Conservation (phyloP, 1,139 yeast genomes). For the Geotrichum reessii region DNA sequence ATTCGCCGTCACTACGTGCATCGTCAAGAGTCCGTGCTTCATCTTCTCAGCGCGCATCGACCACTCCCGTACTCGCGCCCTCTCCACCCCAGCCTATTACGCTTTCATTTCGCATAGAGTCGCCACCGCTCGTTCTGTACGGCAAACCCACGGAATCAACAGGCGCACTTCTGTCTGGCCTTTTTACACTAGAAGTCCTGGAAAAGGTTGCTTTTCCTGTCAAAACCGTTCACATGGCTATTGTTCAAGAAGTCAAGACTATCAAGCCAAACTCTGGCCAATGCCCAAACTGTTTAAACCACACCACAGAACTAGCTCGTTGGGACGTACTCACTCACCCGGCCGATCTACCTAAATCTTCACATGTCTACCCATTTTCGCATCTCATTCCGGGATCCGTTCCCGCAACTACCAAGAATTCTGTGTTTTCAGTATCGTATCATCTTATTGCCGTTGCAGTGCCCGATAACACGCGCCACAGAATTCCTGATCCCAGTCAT, state of each 20-base stretch:
- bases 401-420: conserved; percentile 67
- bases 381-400: conserved; percentile 83
- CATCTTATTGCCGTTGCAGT: conserved; percentile 62
- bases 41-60: background rate
- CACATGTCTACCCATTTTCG: conserved; percentile 91
- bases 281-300: conserved; percentile 42
- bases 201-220: conserved; percentile 37
- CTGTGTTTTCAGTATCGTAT: conserved; percentile 57
- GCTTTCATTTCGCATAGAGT: conserved; percentile 63
- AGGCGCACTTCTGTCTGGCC: conserved; percentile 82
- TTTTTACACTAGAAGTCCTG: conserved; percentile 39
- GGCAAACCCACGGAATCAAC: conserved; percentile 75
- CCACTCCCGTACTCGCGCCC: background rate
- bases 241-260: conserved; percentile 57
- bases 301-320: conserved; percentile 59
- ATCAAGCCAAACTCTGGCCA: conserved; percentile 18
- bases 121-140: conserved; percentile 84
- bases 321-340: conserved; percentile 76
- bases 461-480: conserved; percentile 32
- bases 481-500: conserved; percentile 11
- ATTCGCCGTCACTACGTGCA: background rate
- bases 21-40: background rate
- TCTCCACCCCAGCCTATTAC: conserved; percentile 32
- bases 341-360: conserved; percentile 52
- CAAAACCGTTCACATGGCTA: conserved; percentile 53